Evolutionary conservation across 225 moss, liverwort and hornwort species (phyloP).

Genomic region (Bryum argenteum): DNA sequence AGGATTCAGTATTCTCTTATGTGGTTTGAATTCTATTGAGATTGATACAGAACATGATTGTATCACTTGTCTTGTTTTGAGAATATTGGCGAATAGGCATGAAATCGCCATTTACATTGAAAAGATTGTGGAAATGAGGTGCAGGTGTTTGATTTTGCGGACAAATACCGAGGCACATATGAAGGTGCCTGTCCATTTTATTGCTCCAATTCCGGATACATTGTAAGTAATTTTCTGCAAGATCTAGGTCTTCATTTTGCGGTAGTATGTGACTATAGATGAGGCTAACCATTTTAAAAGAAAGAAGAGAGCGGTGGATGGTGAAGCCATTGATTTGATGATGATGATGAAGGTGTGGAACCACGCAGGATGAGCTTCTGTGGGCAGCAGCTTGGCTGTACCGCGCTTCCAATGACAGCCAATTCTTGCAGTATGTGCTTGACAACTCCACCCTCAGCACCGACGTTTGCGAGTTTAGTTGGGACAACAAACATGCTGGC

Average conservation of each 20-base stretch:
- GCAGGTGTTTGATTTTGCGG: slow-evolving; percentile 87
- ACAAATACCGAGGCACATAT: slow-evolving; percentile 72
- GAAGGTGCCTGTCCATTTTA: slow-evolving; percentile 88
- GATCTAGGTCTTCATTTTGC: not conserved
- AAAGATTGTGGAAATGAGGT: not conserved
- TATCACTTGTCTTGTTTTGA: too few relatives aligned
- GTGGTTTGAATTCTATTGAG: too few relatives aligned
- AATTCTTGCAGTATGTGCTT: slow-evolving; percentile 69
- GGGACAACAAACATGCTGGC: slow-evolving; percentile 96
- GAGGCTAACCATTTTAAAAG: not conserved
- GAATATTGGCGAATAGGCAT: too few relatives aligned
- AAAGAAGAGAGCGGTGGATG: not conserved
- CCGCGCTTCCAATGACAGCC: slow-evolving; percentile 59
- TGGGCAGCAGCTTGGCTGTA: slow-evolving; percentile 95
- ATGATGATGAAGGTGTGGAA: not conserved
- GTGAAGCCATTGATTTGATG: not conserved
- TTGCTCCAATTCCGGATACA: slow-evolving; percentile 82
- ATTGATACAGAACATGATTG: too few relatives aligned
- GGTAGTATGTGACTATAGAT: too few relatives aligned
- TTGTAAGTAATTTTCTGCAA: slow-evolving; percentile 40
- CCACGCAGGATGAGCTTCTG: slow-evolving; percentile 88
- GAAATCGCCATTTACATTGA: too few relatives aligned
- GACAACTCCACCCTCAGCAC: slow-evolving; percentile 52
- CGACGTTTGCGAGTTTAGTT: slow-evolving; percentile 74
- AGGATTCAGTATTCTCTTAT: too few relatives aligned